A percentile compares a stretch with the other conserved stretches of the same genome.
phyloP scores from a whole-genome alignment of 2,329 filamentous ascomycete genomes.

The Aspergillus sp. region DNA sequence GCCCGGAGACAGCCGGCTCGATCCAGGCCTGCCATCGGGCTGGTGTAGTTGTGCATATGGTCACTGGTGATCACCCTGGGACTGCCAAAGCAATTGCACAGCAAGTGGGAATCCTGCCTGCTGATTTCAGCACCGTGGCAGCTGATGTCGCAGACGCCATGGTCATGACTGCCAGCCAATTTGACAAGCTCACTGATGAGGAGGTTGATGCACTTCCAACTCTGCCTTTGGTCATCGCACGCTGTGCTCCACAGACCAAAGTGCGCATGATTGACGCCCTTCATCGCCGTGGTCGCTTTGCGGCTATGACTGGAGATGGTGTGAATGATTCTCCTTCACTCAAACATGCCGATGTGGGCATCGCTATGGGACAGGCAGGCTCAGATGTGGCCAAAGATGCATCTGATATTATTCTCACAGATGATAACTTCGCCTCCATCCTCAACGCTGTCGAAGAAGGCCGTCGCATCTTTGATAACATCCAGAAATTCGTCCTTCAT shows the following conservation, averaged over 20 bases:
- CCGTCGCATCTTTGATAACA: slow-evolving; percentile 80
- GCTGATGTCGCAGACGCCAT: slow-evolving; percentile 59
- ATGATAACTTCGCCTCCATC: slow-evolving; percentile 84
- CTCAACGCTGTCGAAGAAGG: slow-evolving; percentile 78
- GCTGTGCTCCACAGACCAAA: slow-evolving; percentile 59
- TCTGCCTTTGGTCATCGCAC: slow-evolving; percentile 52
- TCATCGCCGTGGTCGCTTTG: slow-evolving; percentile 59
- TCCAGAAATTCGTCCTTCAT: slow-evolving; percentile 80
- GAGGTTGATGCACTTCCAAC: slow-evolving; percentile 59
- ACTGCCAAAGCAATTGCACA: slow-evolving; percentile 72
- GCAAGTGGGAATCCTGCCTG: slow-evolving; percentile 69
- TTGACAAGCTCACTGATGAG: slow-evolving; percentile 67
- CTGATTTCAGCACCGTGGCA: slow-evolving; percentile 54
- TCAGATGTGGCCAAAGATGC: too few species aligned
- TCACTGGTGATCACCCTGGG: slow-evolving; percentile 72
- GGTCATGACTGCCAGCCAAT: slow-evolving; percentile 69
- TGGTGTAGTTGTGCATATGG: slow-evolving; percentile 77
- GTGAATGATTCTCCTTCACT: slow-evolving; percentile 82
- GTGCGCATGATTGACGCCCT: slow-evolving; percentile 73
- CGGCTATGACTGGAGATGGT: slow-evolving; percentile 84
- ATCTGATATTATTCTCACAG: slow-evolving; percentile 66
- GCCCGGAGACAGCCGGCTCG: slow-evolving; percentile 67
- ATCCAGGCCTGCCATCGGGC: slow-evolving; percentile 64
- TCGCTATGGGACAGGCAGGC: slow-evolving; percentile 75
- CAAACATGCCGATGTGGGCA: slow-evolving; percentile 75